Base-by-base conservation (phyloP, 495 filamentous ascomycete species). In the Penicillium egyptiacum region DNA sequence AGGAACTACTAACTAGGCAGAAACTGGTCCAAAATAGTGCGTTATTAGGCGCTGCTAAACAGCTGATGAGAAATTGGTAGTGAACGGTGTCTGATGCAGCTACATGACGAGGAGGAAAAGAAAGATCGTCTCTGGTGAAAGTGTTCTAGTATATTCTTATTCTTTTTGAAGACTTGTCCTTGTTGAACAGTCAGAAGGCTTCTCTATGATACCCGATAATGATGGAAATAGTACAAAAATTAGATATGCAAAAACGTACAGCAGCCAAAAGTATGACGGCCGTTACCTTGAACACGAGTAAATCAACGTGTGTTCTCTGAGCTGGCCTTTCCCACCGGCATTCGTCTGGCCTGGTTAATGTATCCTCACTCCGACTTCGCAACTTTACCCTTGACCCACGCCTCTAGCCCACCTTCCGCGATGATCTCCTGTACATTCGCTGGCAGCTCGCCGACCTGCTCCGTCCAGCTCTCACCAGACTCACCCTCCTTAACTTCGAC, bases 381-480 rank as follows among this genome's bases (percentile, higher is more conserved):
- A 66, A 85, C 87, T 72, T 88, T 79, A 42, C 76, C 76, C 79
- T 89, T 89, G 4, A 95, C 89, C 92, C 92, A 96, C 52, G 84
- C 83, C 77, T 91, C 90, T 64, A 96, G 65, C 42, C 75, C 70
- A 0, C 88, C 90, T 56, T 76, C 68, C n/a, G 89, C 91, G 64
- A 96, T 86, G 56, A 96, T 93, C 69, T 90, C 90, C 69, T 97
- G 93, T 55, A 97, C 89, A 68, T 92, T 96, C 1, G 88, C 84
- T 44, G 92, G 88, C 55, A 96, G 66, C 75, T 93, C 89, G 8
- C 90, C 89, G 3, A 96, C 90, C 73, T 87, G 87, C 64, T 91
- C 80, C 42, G 75, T 86, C 94, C 92, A 97, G 53, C 67, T 78
- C 39, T 69, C 61, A 0, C 85, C 86, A 35, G 73, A 66, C 60